Evolutionary conservation across 2,329 filamentous ascomycete species (phyloP).

Genomic region (Sarocladium oryzae): DNA sequence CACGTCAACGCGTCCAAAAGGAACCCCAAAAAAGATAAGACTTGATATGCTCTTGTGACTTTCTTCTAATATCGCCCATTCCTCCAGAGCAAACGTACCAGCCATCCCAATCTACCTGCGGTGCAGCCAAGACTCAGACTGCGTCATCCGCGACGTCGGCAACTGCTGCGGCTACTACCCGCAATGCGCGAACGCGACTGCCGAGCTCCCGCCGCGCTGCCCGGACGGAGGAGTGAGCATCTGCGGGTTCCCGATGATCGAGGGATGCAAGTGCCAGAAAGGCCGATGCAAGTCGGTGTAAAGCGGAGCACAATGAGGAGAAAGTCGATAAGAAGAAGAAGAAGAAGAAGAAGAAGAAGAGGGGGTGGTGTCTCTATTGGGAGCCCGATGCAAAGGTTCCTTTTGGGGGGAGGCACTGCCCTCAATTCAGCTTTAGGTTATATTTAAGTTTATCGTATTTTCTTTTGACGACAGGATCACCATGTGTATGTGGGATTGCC

Average conservation of each 20-base stretch:
- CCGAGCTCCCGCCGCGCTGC: slow-evolving; percentile 10
- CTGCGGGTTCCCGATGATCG: slow-evolving; percentile 11
- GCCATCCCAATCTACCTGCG: neutral
- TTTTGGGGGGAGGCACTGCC: too few relatives aligned
- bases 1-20: too few relatives aligned
- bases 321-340: too few relatives aligned
- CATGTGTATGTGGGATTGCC: too few relatives aligned
- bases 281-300: slow-evolving; percentile 11
- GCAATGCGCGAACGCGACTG: slow-evolving; percentile 10
- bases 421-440: too few relatives aligned
- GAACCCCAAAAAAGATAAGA: too few relatives aligned
- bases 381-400: too few relatives aligned
- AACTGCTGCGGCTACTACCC: slow-evolving; percentile 14
- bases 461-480: too few relatives aligned
- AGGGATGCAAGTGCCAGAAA: slow-evolving; percentile 11
- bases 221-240: slow-evolving; percentile 11
- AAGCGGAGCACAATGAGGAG: too few relatives aligned
- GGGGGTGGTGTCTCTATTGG: too few relatives aligned
- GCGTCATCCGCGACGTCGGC: slow-evolving; percentile 12
- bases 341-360: too few relatives aligned
- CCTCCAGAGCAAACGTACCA: neutral
- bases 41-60: neutral
- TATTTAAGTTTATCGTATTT: too few relatives aligned
- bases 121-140: slow-evolving; percentile 11
- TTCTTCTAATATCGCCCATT: neutral